Percentiles rank a stretch among this genome's conserved stretches.
phyloP scores from a whole-genome alignment of 164 flowering plant species.

The Kalanchoe fedtschenkoi region DNA sequence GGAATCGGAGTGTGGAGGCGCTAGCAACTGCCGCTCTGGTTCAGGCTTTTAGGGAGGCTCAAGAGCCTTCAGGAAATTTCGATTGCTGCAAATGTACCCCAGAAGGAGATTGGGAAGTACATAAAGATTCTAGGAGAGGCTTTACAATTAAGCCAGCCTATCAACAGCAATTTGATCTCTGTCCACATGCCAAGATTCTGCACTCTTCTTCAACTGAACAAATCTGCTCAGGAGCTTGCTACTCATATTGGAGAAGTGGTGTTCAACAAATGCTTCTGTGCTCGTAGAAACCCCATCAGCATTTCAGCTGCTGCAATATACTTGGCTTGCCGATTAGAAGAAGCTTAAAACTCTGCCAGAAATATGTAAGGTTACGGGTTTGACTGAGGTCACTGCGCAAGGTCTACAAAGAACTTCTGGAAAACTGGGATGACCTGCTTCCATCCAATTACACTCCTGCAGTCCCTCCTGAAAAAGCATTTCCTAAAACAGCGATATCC shows the following conservation, averaged over 20 bases:
- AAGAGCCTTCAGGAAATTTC: conserved; percentile 98
- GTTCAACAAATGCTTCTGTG: conserved; percentile 97
- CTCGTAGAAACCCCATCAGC: conserved; percentile 93
- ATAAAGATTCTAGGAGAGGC: conserved; percentile 96
- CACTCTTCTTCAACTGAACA: no score
- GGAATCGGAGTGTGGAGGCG: conserved; percentile 93
- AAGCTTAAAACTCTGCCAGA: conserved; percentile 97
- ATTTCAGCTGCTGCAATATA: conserved; percentile 98
- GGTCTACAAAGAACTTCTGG: conserved; percentile 88
- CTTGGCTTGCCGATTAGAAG: conserved; percentile 90
- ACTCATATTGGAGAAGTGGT: conserved; percentile 98
- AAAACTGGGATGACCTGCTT: conserved; percentile 92
- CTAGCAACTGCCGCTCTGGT: conserved; percentile 96
- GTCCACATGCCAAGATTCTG: no score
- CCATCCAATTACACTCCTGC: conserved; percentile 93
- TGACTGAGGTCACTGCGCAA: conserved; percentile 97
- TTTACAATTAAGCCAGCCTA: conserved; percentile 57
- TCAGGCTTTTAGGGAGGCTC: conserved; percentile 94
- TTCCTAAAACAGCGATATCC: conserved; percentile 71
- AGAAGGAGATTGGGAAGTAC: conserved; percentile 97
- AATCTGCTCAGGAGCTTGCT: conserved; percentile 36
- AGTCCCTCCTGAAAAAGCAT: conserved; percentile 95
- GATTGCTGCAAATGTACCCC: conserved; percentile 90
- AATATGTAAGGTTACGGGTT: conserved; percentile 95
- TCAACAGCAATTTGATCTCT: no score